Evolutionary conservation across 2,329 filamentous ascomycete species (phyloP).

Genomic region (Alternaria burnsii): DNA sequence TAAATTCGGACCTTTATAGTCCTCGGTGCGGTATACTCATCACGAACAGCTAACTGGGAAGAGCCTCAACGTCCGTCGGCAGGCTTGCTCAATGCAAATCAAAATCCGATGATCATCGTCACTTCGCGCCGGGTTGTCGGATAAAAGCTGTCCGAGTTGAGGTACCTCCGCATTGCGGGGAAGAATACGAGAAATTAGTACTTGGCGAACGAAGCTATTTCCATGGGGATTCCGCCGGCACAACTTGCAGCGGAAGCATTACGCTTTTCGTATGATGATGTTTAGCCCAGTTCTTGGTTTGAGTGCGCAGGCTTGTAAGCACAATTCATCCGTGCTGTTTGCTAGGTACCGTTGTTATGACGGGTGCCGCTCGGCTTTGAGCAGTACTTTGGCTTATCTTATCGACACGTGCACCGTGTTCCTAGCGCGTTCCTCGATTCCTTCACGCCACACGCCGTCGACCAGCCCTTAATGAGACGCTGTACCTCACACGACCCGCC

Average conservation of each 20-base stretch:
- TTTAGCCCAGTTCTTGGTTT: neutral
- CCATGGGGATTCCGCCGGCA: neutral
- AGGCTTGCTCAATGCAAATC: conserved; percentile 25
- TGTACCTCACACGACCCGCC: conserved; percentile 13
- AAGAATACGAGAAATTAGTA: conserved; percentile 11
- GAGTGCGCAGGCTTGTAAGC: neutral
- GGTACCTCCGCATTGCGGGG: conserved; percentile 22
- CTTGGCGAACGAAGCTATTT: conserved; percentile 12
- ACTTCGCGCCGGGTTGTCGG: conserved; percentile 29
- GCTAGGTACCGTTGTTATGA: neutral
- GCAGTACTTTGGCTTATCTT: neutral
- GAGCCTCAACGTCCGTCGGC: conserved; percentile 15
- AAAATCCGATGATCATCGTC: conserved; percentile 24
- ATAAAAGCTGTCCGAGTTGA: conserved; percentile 32
- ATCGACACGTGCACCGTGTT: conserved; percentile 12
- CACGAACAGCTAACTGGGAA: conserved; percentile 15
- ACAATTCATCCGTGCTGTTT: neutral
- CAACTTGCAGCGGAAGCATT: conserved; percentile 7
- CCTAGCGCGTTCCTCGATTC: conserved; percentile 15
- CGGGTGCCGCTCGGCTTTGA: neutral
- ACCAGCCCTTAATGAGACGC: conserved; percentile 20
- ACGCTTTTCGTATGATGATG: conserved; percentile 10
- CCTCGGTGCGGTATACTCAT: conserved; percentile 13
- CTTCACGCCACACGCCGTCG: neutral
- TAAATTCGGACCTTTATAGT: conserved; percentile 16